Evolutionary conservation across 2,329 filamentous ascomycete genomes (phyloP), one percentile per base, ranked within the genome.

Genomic region (Clarireedia sp.): DNA sequence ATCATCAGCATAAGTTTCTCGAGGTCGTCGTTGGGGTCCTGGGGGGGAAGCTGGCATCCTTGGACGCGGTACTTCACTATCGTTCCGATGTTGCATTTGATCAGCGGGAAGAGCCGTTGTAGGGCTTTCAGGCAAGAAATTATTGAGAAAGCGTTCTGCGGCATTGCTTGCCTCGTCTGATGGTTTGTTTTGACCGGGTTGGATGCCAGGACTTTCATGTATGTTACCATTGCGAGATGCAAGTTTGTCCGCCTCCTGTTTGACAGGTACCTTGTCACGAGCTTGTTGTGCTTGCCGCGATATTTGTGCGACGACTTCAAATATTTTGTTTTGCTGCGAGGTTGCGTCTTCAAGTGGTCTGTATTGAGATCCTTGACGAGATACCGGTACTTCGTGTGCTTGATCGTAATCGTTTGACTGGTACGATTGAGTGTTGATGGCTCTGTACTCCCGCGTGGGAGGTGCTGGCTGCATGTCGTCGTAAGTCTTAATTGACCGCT

Each of bases 181-280:
- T 17, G 58, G 49, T 16, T 45, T 48, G 10, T 40, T 37, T 23
- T 51, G 45, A 43, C 48, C 53, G 37, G 40, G 29, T 6, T 57
- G 57, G 41, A 51, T 54, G 14, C 54, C 49, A 7, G 57, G 43
- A 17, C 41, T 50, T 44, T 61, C 46, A 40, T 62, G 61, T 9
- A 72, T 59, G 57, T 72, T 70, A 7, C 69, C 69, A 62, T 73
- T 70, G 59, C 72, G 70, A 5, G 70, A 71, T n/a, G 66, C 65
- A 66, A 51, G 64, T 16, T 67, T 66, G 19, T 55, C 52, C 51
- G 59, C 57, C 10, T 63, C 63, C 24, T 60, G 62, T 12, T 21
- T 29, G 12, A 50, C 16, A 9, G 57, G 54, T 23, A 61, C 49
- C 43, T 53, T 58, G 37, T 59, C 64, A 43, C 58, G 57, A 17